Evolutionary conservation across 2,329 filamentous ascomycete genomes (phyloP), one percentile per base, ranked within the genome.

Genomic region (Aureobasidium leucospermi): DNA sequence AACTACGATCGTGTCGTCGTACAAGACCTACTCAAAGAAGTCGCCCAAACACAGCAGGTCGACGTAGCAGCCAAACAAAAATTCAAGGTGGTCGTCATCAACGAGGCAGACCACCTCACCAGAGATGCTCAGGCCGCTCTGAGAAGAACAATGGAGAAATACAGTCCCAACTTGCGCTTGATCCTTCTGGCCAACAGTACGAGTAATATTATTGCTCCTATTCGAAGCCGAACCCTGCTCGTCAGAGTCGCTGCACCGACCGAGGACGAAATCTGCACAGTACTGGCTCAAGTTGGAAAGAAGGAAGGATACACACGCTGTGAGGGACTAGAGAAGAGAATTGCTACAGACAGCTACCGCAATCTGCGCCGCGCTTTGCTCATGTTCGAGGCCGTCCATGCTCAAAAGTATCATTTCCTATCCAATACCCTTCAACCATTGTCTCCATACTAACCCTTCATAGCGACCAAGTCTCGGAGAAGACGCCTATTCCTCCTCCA

Each of bases 21-120:
- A 13, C 94, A 99, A 71, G 94, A 97, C 69, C 79, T 99, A 51
- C 79, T 99, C 51, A 99, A 99, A 74, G 94, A 99, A 75, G 93
- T 99, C 5, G 94, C 95, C 32, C 95, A 99, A 75, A 99, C 94
- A 57, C 94, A 99, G 73, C 95, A 99, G 76, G 94, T 99, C n/a
- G 94, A 99, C 73, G 81, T 94, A 66, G 81, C 85, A 11, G 95
- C 95, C 15, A 89, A 85, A 71, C 94, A 99, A 73, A 84, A 86
- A 46, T 99, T 99, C 82, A 99, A 99, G 76, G 92, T 99, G 1
- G 94, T 99, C 1, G 93, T 99, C 38, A 97, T 99, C 80, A 99
- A 99, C 68, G 94, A 99, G 78, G 94, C 94, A 7, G 95, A 99
- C 71, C 89, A 96, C 70, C 81, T 99, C 64, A 94, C 88, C 3